These are phyloP conservation scores for Asterochloris sp. DNA, from an alignment of 139 green algal genomes.

Conservation along the genomic window DNA sequence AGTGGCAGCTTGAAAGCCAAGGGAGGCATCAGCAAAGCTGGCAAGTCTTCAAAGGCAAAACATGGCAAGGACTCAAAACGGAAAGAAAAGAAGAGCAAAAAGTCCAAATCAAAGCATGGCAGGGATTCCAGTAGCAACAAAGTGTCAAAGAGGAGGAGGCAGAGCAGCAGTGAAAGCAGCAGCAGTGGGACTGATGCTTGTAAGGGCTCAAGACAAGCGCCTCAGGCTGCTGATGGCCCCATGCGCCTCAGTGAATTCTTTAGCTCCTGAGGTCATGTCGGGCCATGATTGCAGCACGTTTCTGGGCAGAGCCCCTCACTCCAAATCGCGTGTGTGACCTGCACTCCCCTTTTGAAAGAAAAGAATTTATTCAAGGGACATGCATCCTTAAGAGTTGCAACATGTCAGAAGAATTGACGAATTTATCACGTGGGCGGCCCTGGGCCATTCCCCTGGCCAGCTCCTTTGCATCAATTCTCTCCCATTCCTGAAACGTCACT, in stretches of 20 bases:
- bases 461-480: slow-evolving; percentile 62
- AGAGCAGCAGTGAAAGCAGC: slow-evolving; percentile 16
- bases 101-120: background rate
- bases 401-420: slow-evolving; percentile 54
- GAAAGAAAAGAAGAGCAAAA: slow-evolving; percentile 6
- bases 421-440: slow-evolving; percentile 69
- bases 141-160: slow-evolving; percentile 20
- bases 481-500: slow-evolving; percentile 55
- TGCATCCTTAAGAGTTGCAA: slow-evolving; percentile 17
- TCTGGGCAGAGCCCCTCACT: too few relatives aligned
- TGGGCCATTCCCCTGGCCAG: slow-evolving; percentile 28
- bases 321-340: too few relatives aligned
- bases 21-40: slow-evolving; percentile 1
- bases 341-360: too few relatives aligned
- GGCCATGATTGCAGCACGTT: too few relatives aligned
- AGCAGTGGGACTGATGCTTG: background rate
- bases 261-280: too few relatives aligned
- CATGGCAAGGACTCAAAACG: slow-evolving; percentile 10
- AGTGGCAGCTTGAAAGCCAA: slow-evolving; percentile 21
- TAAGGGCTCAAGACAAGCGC: background rate
- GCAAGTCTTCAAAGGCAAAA: background rate
- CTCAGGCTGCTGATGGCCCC: background rate
- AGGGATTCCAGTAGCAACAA: slow-evolving; percentile 27
- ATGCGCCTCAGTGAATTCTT: slow-evolving; percentile 20
- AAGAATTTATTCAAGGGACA: too few relatives aligned